These are phyloP conservation scores for Hanseniaspora lindneri DNA, from an alignment of 805 yeast species.

Conservation along the genomic window DNA sequence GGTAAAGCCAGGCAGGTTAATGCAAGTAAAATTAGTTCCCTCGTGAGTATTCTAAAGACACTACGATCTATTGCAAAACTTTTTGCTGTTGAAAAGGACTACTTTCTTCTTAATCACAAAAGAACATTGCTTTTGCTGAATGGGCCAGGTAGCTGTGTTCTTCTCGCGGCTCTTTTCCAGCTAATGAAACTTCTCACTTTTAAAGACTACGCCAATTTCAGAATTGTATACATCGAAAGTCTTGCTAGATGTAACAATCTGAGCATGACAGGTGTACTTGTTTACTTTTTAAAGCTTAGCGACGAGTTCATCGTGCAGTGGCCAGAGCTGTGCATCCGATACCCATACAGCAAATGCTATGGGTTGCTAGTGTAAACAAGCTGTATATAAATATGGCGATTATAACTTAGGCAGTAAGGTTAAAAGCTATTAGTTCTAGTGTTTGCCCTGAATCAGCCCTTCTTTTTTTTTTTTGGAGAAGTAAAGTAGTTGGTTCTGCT, in stretches of 20 bases:
- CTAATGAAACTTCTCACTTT: slow-evolving; percentile 38
- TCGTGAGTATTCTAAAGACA: slow-evolving; percentile 29
- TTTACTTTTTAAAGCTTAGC: slow-evolving; percentile 47
- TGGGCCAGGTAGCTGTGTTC: slow-evolving; percentile 32
- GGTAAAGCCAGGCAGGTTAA: slow-evolving; percentile 32
- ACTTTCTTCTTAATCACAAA: not conserved
- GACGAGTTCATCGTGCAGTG: slow-evolving; percentile 85
- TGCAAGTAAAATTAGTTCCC: slow-evolving; percentile 27
- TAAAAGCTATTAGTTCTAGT: too few relatives aligned
- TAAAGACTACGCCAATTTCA: slow-evolving; percentile 32
- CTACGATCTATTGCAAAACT: slow-evolving; percentile 17
- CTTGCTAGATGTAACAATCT: slow-evolving; percentile 67
- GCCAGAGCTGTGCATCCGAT: slow-evolving; percentile 45
- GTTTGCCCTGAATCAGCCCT: too few relatives aligned
- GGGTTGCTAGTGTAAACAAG: slow-evolving; percentile 65
- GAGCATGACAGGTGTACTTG: slow-evolving; percentile 63
- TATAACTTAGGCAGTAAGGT: too few relatives aligned
- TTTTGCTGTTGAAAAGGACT: not conserved
- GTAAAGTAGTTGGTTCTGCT: too few relatives aligned
- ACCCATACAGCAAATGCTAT: slow-evolving; percentile 55
- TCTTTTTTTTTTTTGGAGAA: too few relatives aligned
- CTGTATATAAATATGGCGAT: too few relatives aligned
- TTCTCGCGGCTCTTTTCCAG: slow-evolving; percentile 45
- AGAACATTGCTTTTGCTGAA: slow-evolving; percentile 27
- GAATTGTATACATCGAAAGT: slow-evolving; percentile 69